Conservation (phyloP, 1,139 yeast species). For the Saccharomyces hybrid region DNA sequence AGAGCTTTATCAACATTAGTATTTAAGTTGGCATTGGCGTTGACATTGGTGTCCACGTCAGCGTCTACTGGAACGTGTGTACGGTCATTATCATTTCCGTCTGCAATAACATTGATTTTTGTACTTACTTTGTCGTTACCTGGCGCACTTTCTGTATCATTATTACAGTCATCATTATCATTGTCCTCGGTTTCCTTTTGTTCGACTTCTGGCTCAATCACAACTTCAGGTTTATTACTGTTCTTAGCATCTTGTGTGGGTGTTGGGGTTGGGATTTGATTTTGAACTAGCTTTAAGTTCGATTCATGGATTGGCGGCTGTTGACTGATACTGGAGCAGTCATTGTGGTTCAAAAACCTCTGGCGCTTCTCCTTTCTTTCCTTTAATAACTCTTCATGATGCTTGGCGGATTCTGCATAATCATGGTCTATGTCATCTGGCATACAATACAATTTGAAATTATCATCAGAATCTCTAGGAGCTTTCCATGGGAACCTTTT, state of each 20-base stretch:
- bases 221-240: conserved; percentile 3
- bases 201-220: too few relatives aligned
- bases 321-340: neutral
- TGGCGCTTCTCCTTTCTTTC: conserved; percentile 24
- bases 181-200: neutral
- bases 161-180: neutral
- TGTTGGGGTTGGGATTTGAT: neutral
- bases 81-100: neutral
- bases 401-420: conserved; percentile 40
- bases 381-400: conserved; percentile 38
- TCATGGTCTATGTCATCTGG: conserved; percentile 38
- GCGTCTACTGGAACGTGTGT: neutral
- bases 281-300: neutral
- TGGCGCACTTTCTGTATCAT: neutral
- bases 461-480: conserved; percentile 76
- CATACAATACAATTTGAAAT: conserved; percentile 55
- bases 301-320: neutral
- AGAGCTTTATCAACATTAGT: neutral
- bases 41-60: neutral
- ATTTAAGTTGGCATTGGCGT: neutral
- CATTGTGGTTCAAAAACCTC: neutral
- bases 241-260: neutral
- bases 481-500: conserved; percentile 97
- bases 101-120: neutral
- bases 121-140: conserved; percentile 4